Evolutionary conservation across 2,329 filamentous ascomycete species (phyloP), one percentile per base, ranked within the genome.

Genomic region (Aspergillus fructus): DNA sequence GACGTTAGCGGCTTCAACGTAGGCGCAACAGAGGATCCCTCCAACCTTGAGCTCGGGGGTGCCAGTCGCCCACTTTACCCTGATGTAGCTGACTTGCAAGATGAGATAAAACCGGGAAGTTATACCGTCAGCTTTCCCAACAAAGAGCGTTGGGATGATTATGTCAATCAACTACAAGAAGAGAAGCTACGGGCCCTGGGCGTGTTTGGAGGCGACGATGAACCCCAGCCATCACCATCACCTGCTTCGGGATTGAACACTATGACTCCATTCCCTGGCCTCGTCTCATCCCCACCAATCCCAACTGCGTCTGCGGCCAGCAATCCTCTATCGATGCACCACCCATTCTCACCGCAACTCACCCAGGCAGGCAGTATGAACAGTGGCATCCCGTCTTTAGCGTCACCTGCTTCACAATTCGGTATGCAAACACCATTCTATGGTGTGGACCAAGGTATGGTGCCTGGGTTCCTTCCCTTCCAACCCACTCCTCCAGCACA

Each of bases 121-220:
- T 75, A 68, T 56, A 64, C 64, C 11, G 71, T 81, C 55, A 73
- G 69, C 17, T 76, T 81, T 58, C 78, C 78, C 4, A 68, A 80
- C 59, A 74, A 74, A 65, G 77, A 70, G 41, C 82, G 85, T 66
- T 90, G 88, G 88, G 89, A 91, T 68, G 81, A 86, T 24, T 96
- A 97, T 73, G 89, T 93, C 58, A 84, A 89, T 54, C 88, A 89
- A 64, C 79, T 97, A 37, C 87, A 90, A 64, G 94, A 99, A 77
- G 91, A 93, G 59, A 99, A 97, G 76, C 81, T 99, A 52, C 87
- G 92, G 60, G 93, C 93, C 50, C 82, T 99, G 55, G 94, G 94
- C 62, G 94, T 97, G 12, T 92, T 86, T 17, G 82, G 90, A 59
- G 90, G 87, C 37, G 86, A 89, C 49, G 88, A 91, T 5, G 90